A percentile compares a stretch with the other conserved stretches of the same genome.
phyloP scores from a whole-genome alignment of 306 rosid species.

The Morella rubra region DNA sequence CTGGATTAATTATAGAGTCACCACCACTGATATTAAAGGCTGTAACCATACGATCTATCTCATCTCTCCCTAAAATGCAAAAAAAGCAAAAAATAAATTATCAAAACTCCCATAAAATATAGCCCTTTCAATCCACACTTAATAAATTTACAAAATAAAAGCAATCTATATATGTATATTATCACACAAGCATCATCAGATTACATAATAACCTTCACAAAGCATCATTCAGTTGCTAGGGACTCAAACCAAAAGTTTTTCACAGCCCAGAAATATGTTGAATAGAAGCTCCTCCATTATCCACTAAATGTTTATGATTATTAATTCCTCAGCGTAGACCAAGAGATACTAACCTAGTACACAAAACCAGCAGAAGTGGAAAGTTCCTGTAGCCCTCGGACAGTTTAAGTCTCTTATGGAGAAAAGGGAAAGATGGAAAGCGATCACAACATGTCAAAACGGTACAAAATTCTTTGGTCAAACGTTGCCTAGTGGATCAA shows the following conservation, averaged over 20 bases:
- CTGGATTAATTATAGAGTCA: conserved; percentile 28
- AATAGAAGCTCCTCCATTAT: background rate
- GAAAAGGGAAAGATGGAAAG: background rate
- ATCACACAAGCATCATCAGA: background rate
- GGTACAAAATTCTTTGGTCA: background rate
- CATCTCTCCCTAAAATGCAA: conserved; percentile 7
- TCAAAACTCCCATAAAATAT: background rate
- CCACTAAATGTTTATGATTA: background rate
- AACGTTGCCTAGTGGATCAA: background rate
- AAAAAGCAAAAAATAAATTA: background rate
- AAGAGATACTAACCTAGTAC: background rate
- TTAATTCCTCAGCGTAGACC: background rate
- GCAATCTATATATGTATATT: background rate
- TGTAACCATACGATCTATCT: conserved; percentile 23
- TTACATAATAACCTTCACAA: background rate
- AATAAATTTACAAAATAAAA: background rate
- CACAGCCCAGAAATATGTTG: background rate
- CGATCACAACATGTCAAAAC: background rate
- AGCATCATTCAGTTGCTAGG: background rate
- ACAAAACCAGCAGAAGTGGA: too few relatives aligned
- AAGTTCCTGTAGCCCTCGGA: background rate
- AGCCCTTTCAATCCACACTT: background rate
- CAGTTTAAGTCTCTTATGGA: background rate
- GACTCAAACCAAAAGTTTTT: background rate
- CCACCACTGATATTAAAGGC: conserved; percentile 16